Base-by-base conservation (phyloP, 495 filamentous ascomycete genomes). In the Aspergillus taichungensis region DNA sequence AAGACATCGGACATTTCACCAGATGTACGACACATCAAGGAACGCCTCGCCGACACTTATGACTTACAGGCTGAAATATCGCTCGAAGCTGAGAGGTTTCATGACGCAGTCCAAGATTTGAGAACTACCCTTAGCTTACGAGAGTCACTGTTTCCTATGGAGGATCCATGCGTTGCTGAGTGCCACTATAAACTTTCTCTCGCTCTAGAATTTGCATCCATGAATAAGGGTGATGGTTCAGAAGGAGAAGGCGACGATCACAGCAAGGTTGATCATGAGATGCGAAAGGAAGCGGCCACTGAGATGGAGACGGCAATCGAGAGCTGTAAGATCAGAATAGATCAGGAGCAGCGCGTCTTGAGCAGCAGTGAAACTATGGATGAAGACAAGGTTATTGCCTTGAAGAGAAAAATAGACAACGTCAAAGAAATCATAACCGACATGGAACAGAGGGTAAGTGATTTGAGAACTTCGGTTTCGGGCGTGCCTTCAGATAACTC, bases 121-220 rank as follows among this genome's bases (percentile, higher is more conserved):
- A 79, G 76, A 56, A 80, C 82, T 6, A 76, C 87, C 6, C 76
- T 99, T 7, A 74, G 72, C 36, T 74, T 94, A 37, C 88, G 92
- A 63, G 59, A 85, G 45, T 70, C 78, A 10, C 74, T 96, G 9
- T 91, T 84, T 57, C 75, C 87, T 1, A 64, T 78, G 39, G 85
- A 92, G 39, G 90, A 88, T 33, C 80, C 83, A 42, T 73, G 90
- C 13, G 72, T 96, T 43, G 88, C 90, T 29, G 92, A 99, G 73
- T 91, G 87, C 32, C 87, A 97, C 62, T 97, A 82, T 69, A 96
- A 95, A 62, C 79, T 97, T 36, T 95, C 94, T 2, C 80, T 99
- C 34, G 94, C 92, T 1, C 78, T 97, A 13, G 92, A 99, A 62
- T 97, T 97, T 51, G 83, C 85, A 9, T 87, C 87, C 0, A 77